Conservation (phyloP, 179 eudicot species). For the Sideroxylon spinosum region DNA sequence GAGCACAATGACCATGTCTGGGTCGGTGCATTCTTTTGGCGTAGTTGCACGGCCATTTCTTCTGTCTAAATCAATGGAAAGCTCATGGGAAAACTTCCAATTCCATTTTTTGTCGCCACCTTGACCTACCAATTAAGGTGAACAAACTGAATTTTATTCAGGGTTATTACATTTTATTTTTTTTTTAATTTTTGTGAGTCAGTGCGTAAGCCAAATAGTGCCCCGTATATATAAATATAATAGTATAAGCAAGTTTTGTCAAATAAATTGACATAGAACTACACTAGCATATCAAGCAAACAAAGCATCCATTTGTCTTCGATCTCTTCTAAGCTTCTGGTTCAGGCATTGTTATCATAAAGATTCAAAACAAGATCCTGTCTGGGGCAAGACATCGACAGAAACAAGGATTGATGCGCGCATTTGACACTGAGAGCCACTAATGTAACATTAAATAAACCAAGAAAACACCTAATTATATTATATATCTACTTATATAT, state of each 20-base stretch:
- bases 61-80: background rate
- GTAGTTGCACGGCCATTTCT: background rate
- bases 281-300: background rate
- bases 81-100: background rate
- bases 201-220: no score
- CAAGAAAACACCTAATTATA: no score
- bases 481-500: no score
- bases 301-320: background rate
- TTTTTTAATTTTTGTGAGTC: no score
- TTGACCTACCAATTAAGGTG: no score
- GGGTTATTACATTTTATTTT: no score
- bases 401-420: slow-evolving; percentile 15
- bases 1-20: no score
- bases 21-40: background rate
- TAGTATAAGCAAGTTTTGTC: no score
- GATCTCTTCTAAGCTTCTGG: background rate
- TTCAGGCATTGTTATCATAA: slow-evolving; percentile 12
- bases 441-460: background rate
- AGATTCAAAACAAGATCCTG: slow-evolving; percentile 17
- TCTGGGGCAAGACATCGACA: slow-evolving; percentile 1
- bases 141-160: no score
- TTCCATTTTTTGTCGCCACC: no score
- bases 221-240: no score
- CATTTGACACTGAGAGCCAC: background rate
- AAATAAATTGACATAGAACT: background rate